Evolutionary conservation across 805 yeast species (phyloP), one percentile per base, ranked within the genome.

Genomic region (Huiozyma sinensis): DNA sequence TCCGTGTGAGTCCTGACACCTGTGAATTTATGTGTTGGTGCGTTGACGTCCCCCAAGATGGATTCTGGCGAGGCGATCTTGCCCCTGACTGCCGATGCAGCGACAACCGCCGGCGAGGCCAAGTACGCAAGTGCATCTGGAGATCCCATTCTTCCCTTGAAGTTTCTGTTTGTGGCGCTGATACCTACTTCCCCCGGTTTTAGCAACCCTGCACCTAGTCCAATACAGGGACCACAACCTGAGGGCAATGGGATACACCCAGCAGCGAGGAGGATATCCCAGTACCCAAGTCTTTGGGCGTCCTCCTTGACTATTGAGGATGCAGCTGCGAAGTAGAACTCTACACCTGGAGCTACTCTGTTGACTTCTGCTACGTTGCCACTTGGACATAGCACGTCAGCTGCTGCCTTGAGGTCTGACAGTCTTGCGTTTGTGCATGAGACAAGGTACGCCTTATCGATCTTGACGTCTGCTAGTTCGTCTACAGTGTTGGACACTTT

Each of bases 181-280:
- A 92, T 92, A 51, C 99, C 98, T 47, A 92, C 95, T 66, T 92
- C 97, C 38, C 98, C 98, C 33, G 86, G 90, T 66, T 92, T 81
- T 53, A 92, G 71, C 51, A 92, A 70, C 41, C 99, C 99, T 29
- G 94, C 74, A 44, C 99, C 99, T 44, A 92, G 71, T 33, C 99
- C 99, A 60, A 92, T 92, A 71, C 99, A 92, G 27, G 99, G 99
- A 39, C 99, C 99, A 70, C 99, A 92, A 24, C 99, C 99, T 11
- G 98, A 95, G 17, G 97, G 97, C 54, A 92, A 76, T 33, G 96
- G 86, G 55, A 70, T 84, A 47, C 96, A 95, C 43, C 99, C 99
- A 7, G 97, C 95, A 44, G 81, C 90, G 40, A 92, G 57, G 46
- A 92, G 72, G 17, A 77, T 78, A 56, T 88, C 74, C 98, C 99